These are phyloP conservation scores for Saccharomycopsis sp. DNA, from an alignment of 805 yeast genomes.

Conservation along the genomic window DNA sequence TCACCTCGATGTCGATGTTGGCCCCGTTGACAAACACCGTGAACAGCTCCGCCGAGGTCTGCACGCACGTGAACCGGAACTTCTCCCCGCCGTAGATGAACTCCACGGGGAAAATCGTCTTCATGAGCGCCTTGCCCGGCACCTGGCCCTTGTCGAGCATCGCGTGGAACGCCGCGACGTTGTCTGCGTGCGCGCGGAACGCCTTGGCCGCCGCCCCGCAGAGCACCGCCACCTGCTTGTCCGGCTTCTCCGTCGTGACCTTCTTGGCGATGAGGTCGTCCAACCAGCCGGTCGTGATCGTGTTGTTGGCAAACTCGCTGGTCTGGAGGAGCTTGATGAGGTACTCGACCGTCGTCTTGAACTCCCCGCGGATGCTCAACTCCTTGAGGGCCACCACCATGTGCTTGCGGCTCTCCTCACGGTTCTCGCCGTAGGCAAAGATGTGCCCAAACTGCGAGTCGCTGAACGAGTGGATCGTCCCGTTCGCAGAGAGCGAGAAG, in stretches of 20 bases:
- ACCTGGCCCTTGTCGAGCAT: conserved; percentile 96
- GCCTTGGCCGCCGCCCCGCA: conserved; percentile 99
- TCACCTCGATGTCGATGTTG: conserved; percentile 78
- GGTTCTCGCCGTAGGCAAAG: conserved; percentile 97
- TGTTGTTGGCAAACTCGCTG: conserved; percentile 92
- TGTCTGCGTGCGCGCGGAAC: conserved; percentile 66
- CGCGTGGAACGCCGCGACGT: conserved; percentile 58
- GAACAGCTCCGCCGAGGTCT: conserved; percentile 78
- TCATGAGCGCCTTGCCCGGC: conserved; percentile 71
- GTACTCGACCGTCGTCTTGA: conserved; percentile 96
- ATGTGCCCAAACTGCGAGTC: conserved; percentile 99
- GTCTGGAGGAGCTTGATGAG: conserved; percentile 92
- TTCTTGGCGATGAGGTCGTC: conserved; percentile 92
- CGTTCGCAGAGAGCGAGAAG: conserved; percentile 93
- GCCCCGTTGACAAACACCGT: conserved; percentile 92
- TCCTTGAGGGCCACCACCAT: conserved; percentile 99
- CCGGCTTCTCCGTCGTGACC: conserved; percentile 96
- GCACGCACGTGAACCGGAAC: conserved; percentile 93
- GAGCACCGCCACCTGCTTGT: conserved; percentile 78
- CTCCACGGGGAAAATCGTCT: conserved; percentile 86
- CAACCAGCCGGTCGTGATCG: conserved; percentile 98
- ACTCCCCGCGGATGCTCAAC: conserved; percentile 95
- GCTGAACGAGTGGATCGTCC: conserved; percentile 94
- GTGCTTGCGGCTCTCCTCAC: conserved; percentile 96
- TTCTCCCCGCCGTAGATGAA: conserved; percentile 91